Base-by-base conservation (phyloP, 371 early-diverging fungal species). In the Mortierella sp. region DNA sequence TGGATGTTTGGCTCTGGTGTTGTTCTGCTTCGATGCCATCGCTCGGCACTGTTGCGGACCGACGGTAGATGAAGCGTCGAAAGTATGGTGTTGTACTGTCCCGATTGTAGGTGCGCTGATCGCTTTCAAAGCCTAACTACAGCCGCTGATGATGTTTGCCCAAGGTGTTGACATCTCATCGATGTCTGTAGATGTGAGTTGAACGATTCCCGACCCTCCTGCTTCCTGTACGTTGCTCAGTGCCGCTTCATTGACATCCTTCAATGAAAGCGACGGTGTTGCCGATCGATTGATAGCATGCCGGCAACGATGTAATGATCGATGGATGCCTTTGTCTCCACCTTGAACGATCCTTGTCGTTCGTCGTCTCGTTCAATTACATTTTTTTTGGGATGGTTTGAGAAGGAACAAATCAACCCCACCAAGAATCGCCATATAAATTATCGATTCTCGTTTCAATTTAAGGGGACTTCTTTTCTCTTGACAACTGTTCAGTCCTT, bases 381-480 rank as follows among this genome's bases (percentile, higher is more conserved):
- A 78, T 78, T 84, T 80, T 84, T 70, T 80, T 77, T 79, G 80
- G 81, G 80, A 80, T 79, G 81, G 81, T 80, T 84, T 84, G 84
- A 84, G 84, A 81, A 78, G 76, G 84, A 84, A 70, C 76, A 72
- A 52, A 28, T 52, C 48, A 55, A 42, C 44, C 45, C 38, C 74
- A 24, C 7, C 74, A 10, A 11, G 34, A 72, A 10, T 7, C 34
- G 28, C 26, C 50, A 52, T 28, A 72, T 72, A 45, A 45, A 31
- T 50, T 72, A 38, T 47, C 47, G n/a, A 60, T 48, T 31, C 21
- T 38, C 5, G 42, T 38, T 38, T 38, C 2, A 60, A 31, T 6
- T 42, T 74, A 26, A 60, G 58, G 60, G 75, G 75, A 45, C 47
- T 16, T 28, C 42, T 13, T 26, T 47, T 24, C 31, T 16, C 47